Evolutionary conservation across 1,284 basidiomycete species (phyloP), one percentile per base, ranked within the genome.

Genomic region (Trametes sp.): DNA sequence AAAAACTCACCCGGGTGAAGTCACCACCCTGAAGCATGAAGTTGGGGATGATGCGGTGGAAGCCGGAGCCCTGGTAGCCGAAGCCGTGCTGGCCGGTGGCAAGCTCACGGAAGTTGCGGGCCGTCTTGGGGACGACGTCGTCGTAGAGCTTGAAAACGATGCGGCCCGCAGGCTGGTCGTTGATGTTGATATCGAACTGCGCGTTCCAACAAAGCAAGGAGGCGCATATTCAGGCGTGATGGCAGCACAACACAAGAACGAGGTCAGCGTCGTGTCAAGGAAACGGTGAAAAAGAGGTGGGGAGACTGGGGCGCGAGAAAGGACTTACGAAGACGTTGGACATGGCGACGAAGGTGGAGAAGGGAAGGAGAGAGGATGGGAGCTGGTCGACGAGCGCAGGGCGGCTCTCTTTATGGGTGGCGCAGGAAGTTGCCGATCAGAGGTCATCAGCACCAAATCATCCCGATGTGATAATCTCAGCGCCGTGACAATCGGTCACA

Each of bases 21-120:
- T 92, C 90, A 57, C 90, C 90, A 56, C 89, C 89, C 75, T 92
- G 84, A 64, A 85, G 75, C 83, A 85, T 84, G 75, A 84, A 85
- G 21, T 72, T 74, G 70, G 75, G 76, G 68, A 77, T 76, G 65
- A 78, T 70, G 65, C 77, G 75, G 65, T 78, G 76, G 70, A 78
- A 76, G 24, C 69, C 21, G 24, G 80, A 80, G 59, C 76, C 76
- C 58, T 72, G 58, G 72, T 75, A 80, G 33, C 78, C 80, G 61
- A 74, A 82, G 26, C 81, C 81, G 64, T 79, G 71, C 70, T 77
- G 66, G 63, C 81, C 81, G 38, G 81, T 83, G 59, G 77, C 76
- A 55, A 85, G 80, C 73, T 82, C 82, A 60, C 82, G 79, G 78
- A 85, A 84, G 77, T 84, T 84, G 24, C 69, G 65, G 16, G 75